phyloP scores from a whole-genome alignment of 768 basidiomycete species.

The Amanita pseudoporphyria region DNA sequence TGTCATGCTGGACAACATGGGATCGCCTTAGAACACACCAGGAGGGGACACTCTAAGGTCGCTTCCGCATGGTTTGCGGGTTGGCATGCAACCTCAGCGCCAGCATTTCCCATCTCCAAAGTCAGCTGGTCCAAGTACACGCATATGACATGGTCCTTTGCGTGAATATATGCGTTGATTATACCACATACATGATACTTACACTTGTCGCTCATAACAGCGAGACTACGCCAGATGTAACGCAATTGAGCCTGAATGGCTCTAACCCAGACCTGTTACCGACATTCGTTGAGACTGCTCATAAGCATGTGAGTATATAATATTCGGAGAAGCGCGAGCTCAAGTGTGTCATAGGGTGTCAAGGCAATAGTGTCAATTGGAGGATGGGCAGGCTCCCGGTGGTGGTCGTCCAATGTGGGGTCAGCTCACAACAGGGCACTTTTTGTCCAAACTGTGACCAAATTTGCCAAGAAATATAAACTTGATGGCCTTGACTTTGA shows the following conservation, averaged over 20 bases:
- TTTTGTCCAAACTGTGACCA: conserved; percentile 50
- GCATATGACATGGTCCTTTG: conserved; percentile 61
- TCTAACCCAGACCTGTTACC: conserved; percentile 44
- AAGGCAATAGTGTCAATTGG: conserved; percentile 54
- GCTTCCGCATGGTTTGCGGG: conserved; percentile 59
- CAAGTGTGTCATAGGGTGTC: conserved; percentile 32
- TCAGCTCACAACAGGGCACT: conserved; percentile 48
- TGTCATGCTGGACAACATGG: background rate
- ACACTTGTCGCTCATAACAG: conserved; percentile 13
- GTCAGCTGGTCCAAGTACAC: conserved; percentile 65
- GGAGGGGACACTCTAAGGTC: conserved; percentile 16
- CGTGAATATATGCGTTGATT: conserved; percentile 32
- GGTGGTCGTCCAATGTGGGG: conserved; percentile 54
- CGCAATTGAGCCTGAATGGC: conserved; percentile 23
- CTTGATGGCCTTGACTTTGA: conserved; percentile 54
- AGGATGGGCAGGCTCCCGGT: conserved; percentile 60
- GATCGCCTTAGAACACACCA: background rate
- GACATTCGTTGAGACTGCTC: conserved; percentile 43
- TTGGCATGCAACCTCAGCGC: conserved; percentile 38
- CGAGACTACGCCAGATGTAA: conserved; percentile 28
- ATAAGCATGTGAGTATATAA: conserved; percentile 25
- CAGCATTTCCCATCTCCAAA: conserved; percentile 37
- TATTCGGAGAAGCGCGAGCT: background rate
- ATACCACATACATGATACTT: background rate
- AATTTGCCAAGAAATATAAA: conserved; percentile 40